phyloP scores from a whole-genome alignment of 1,139 yeast species.

The Debaryomyces singareniensis region DNA sequence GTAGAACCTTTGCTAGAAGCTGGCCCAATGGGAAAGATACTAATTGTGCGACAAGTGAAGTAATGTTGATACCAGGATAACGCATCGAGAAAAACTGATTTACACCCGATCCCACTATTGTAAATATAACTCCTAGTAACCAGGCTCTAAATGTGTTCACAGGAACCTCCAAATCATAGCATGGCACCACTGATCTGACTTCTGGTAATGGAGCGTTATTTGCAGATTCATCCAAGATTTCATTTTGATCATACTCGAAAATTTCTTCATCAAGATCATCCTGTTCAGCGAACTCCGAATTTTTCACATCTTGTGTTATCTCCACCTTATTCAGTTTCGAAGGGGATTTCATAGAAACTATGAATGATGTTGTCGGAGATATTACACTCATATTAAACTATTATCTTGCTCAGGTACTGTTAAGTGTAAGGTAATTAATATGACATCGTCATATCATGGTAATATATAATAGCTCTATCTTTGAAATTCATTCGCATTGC shows the following conservation, averaged over 20 bases:
- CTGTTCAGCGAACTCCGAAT: constrained; percentile 14
- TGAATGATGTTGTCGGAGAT: too few relatives aligned
- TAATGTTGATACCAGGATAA: constrained; percentile 15
- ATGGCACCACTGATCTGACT: constrained; percentile 14
- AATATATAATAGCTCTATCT: too few relatives aligned
- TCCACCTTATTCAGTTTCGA: too few relatives aligned
- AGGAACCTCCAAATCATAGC: constrained; percentile 9
- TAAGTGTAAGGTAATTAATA: too few relatives aligned
- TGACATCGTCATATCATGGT: too few relatives aligned
- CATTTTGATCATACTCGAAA: too few relatives aligned
- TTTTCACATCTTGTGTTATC: constrained; percentile 5
- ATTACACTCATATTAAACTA: too few relatives aligned
- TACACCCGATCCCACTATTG: constrained; percentile 14
- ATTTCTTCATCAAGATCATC: too few relatives aligned
- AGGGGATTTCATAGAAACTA: too few relatives aligned
- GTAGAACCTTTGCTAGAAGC: constrained; percentile 37
- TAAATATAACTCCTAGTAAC: constrained; percentile 11
- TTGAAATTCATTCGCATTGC: too few relatives aligned
- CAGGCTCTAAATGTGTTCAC: constrained; percentile 15
- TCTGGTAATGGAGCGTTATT: constrained; percentile 18
- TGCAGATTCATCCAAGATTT: too few relatives aligned
- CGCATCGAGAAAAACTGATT: constrained; percentile 17
- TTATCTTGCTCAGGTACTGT: too few relatives aligned
- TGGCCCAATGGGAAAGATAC: constrained; percentile 54
- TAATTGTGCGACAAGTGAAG: constrained; percentile 42